phyloP scores from a whole-genome alignment of 208 protist species.

The Acanthamoeba divionensis region DNA sequence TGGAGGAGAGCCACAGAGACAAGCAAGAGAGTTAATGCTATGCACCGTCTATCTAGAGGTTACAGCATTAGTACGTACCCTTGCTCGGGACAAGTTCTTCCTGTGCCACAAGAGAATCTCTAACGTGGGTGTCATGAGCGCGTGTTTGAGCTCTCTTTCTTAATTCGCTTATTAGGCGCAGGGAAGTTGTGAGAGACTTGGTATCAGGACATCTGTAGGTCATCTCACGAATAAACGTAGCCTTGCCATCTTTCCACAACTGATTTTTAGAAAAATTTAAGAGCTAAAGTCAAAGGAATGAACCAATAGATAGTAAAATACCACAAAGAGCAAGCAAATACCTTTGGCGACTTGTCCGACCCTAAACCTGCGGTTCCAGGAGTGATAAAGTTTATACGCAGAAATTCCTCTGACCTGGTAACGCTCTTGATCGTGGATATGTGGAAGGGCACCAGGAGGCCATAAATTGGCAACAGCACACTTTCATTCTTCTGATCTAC shows the following conservation, averaged over 20 bases:
- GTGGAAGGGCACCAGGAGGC: constrained; percentile 90
- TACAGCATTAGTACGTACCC: neutral
- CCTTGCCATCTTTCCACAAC: constrained; percentile 13
- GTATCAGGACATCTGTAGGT: constrained; percentile 62
- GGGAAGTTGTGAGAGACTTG: constrained; percentile 55
- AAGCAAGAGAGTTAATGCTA: no score
- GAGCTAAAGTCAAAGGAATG: no score
- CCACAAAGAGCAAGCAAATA: no score
- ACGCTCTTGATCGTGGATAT: constrained; percentile 93
- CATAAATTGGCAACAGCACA: constrained; percentile 92
- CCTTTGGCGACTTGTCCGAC: neutral
- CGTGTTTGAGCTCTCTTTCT: constrained; percentile 68
- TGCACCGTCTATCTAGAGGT: neutral
- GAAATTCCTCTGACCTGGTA: constrained; percentile 81
- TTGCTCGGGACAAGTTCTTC: constrained; percentile 70
- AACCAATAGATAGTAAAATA: no score
- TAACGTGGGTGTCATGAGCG: constrained; percentile 59
- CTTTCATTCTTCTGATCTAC: constrained; percentile 87
- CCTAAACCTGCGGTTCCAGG: constrained; percentile 13
- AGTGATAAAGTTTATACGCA: constrained; percentile 88
- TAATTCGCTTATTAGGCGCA: constrained; percentile 75
- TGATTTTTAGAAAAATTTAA: no score
- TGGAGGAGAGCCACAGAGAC: no score
- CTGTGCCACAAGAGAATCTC: constrained; percentile 72
- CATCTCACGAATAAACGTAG: constrained; percentile 64